A percentile compares a stretch with the other conserved stretches of the same genome.
phyloP scores from a whole-genome alignment of 441 rosid genomes.

The Croton laevigatus region DNA sequence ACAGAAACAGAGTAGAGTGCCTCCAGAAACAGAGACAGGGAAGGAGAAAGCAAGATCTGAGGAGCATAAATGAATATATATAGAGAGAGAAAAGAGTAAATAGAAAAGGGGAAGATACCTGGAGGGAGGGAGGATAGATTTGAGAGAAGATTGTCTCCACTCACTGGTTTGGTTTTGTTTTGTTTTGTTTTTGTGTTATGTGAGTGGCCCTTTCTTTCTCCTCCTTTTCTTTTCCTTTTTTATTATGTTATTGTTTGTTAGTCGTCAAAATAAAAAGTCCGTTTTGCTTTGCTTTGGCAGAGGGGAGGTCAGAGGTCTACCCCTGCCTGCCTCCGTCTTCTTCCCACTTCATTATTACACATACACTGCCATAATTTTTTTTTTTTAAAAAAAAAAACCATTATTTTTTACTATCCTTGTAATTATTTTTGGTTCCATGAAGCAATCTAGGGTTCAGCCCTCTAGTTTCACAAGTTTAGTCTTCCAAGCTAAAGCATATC shows the following conservation, averaged over 20 bases:
- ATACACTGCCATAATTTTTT: too few relatives aligned
- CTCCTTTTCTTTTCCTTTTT: background rate
- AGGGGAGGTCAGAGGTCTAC: too few relatives aligned
- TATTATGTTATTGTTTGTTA: background rate
- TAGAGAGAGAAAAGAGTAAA: background rate
- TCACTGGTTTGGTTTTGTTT: constrained; percentile 18
- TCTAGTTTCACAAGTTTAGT: too few relatives aligned
- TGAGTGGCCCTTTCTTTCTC: background rate
- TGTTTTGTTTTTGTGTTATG: background rate
- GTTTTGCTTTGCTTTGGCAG: too few relatives aligned
- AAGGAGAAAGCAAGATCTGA: background rate
- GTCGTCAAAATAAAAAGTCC: background rate
- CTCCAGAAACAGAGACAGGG: background rate
- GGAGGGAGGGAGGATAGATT: constrained; percentile 37
- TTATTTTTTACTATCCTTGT: too few relatives aligned
- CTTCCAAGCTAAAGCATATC: too few relatives aligned
- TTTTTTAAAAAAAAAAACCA: too few relatives aligned
- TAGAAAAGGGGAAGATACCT: constrained; percentile 15
- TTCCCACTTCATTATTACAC: too few relatives aligned
- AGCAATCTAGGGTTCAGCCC: too few relatives aligned
- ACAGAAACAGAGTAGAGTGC: background rate
- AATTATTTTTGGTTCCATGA: too few relatives aligned
- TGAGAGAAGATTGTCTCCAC: constrained; percentile 28
- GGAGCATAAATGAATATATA: background rate
- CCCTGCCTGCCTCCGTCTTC: too few relatives aligned